Evolutionary conservation across 371 early-diverging fungal species (phyloP), one percentile per base, ranked within the genome.

Genomic region (Mucor lusitanicus): DNA sequence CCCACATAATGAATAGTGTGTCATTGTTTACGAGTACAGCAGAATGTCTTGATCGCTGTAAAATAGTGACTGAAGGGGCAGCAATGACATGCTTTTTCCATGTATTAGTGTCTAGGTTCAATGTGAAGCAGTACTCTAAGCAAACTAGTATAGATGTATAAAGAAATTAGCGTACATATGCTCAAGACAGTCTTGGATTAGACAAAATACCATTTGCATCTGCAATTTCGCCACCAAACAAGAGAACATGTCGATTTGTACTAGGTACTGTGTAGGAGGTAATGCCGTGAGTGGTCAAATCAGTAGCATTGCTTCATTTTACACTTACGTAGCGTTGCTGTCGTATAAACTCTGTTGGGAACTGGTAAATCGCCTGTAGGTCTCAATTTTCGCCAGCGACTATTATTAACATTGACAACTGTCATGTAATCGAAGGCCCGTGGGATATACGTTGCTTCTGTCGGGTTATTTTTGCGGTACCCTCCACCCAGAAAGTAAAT

Each of bases 171-270:
- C 6, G 2, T 2, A 6, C 30, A 30, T 30, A 30, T 6, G 2
- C 30, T 30, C 30, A 6, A 30, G 30, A 30, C 11, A 9, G 35
- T 1, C 8, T 35, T 3, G 0, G 4, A 42, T 0, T 5, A 17
- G 17, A 8, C 21, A 46, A 23, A 46, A 3, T 46, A 59, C 61
- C 61, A 17, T 33, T 35, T 57, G 19, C 42, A 48, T 44, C 39
- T 12, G n/a, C 2, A 11, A 27, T 15, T 33, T 62, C 63, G 37
- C 63, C 63, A 23, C 63, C 63, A 62, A 32, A 62, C 9, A 62
- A 30, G 6, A 62, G 15, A 35, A 62, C 39, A 53, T 62, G 35
- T 25, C 25, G 50, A 7, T 53, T 50, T 6, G 63, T 62, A 8
- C 15, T 53, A n/a, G 63, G 50, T 27, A 35, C 63, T 62, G 48